phyloP scores from a whole-genome alignment of 2,329 filamentous ascomycete species.

The Fusarium sp. region DNA sequence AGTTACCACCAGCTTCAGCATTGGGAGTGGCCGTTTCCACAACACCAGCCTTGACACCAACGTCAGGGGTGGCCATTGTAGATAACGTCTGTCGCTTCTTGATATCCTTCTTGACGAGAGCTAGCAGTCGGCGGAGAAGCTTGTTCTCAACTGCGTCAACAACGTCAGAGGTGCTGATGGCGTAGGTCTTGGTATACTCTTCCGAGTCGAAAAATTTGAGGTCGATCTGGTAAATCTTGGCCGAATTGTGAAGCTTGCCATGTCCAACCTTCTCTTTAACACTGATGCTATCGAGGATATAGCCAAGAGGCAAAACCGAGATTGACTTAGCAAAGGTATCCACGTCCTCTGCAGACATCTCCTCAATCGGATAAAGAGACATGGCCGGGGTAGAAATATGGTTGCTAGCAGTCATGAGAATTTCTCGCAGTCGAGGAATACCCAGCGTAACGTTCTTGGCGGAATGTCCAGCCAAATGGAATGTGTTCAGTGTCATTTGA shows the following conservation, averaged over 20 bases:
- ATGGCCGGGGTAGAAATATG: constrained; percentile 91
- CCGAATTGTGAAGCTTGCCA: constrained; percentile 75
- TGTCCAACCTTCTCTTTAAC: constrained; percentile 84
- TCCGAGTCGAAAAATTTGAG: constrained; percentile 85
- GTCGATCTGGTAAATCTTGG: constrained; percentile 86
- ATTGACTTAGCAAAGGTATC: constrained; percentile 92
- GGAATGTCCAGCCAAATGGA: constrained; percentile 98
- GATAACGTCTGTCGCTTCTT: constrained; percentile 79
- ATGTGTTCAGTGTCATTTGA: constrained; percentile 99
- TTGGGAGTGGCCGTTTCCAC: constrained; percentile 63
- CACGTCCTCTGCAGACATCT: constrained; percentile 75
- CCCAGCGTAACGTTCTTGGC: constrained; percentile 98
- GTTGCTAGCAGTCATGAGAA: constrained; percentile 95
- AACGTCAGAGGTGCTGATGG: constrained; percentile 83
- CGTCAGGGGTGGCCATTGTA: constrained; percentile 79
- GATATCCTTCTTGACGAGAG: constrained; percentile 79
- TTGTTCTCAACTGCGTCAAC: constrained; percentile 82
- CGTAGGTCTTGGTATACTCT: constrained; percentile 89
- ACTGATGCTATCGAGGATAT: constrained; percentile 83
- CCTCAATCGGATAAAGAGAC: constrained; percentile 82
- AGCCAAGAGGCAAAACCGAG: constrained; percentile 84
- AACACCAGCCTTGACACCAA: constrained; percentile 68
- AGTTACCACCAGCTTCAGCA: constrained; percentile 52
- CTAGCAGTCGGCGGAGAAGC: constrained; percentile 79
- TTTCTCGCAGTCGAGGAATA: constrained; percentile 97